These are phyloP conservation scores for Claviceps quebecensis DNA, from an alignment of 2,329 filamentous ascomycete species.

Conservation along the genomic window DNA sequence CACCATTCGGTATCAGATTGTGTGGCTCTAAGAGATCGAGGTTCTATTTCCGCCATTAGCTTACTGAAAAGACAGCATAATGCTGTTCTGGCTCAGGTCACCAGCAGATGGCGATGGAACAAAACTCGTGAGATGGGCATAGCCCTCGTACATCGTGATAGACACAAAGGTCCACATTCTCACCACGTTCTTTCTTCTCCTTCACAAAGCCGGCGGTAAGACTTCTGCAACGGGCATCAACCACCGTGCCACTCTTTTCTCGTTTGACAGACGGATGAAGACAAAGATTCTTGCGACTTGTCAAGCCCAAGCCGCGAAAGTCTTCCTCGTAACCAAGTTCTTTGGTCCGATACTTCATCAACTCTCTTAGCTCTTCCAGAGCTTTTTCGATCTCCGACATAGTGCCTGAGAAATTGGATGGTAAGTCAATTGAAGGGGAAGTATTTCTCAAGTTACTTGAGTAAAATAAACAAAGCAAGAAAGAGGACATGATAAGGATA, in stretches of 20 bases:
- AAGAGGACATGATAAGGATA: background rate
- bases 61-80: background rate
- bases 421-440: background rate
- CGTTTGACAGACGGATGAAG: slow-evolving; percentile 90
- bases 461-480: background rate
- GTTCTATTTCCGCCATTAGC: slow-evolving; percentile 39
- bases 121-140: background rate
- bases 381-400: slow-evolving; percentile 99
- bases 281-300: slow-evolving; percentile 93
- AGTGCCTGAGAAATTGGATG: slow-evolving; percentile 40
- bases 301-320: slow-evolving; percentile 80
- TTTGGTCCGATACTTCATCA: slow-evolving; percentile 90
- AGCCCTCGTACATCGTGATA: slow-evolving; percentile 66
- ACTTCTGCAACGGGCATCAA: slow-evolving; percentile 91
- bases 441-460: background rate
- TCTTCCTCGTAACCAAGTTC: slow-evolving; percentile 87
- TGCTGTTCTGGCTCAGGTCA: background rate
- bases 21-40: slow-evolving; percentile 89
- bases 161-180: slow-evolving; percentile 85
- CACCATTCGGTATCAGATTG: slow-evolving; percentile 84
- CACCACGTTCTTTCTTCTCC: slow-evolving; percentile 90
- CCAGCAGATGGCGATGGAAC: background rate
- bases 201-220: slow-evolving; percentile 94
- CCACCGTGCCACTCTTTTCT: slow-evolving; percentile 87
- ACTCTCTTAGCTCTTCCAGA: slow-evolving; percentile 70